phyloP scores from a whole-genome alignment of 495 filamentous ascomycete species.

The Aspergillus avenaceus region DNA sequence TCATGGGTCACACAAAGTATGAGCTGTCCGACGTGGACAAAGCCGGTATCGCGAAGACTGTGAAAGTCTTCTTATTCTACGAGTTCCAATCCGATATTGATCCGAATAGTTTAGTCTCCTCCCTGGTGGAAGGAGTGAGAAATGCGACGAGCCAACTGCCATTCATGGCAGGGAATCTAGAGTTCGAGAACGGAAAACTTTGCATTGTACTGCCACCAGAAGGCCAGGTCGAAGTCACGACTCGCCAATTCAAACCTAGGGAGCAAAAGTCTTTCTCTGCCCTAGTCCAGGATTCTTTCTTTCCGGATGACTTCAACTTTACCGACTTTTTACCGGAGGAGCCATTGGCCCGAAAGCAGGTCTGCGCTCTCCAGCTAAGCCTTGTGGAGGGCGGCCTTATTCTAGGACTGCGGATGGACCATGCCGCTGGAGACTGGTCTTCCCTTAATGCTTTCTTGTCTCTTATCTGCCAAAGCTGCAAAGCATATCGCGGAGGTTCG shows the following conservation, averaged over 20 bases:
- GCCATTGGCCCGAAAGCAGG: conserved; percentile 5
- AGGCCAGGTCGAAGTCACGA: conserved; percentile 7
- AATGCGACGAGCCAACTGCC: conserved; percentile 20
- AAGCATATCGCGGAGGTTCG: conserved; percentile 11
- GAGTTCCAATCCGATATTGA: conserved; percentile 8
- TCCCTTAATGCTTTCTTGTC: conserved; percentile 22
- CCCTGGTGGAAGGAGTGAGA: conserved; percentile 15
- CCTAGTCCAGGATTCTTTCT: conserved; percentile 14
- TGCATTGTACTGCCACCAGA: conserved; percentile 10
- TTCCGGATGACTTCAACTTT: conserved; percentile 10
- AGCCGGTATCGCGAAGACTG: conserved; percentile 11
- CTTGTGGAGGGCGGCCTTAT: conserved; percentile 22
- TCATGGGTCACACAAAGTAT: conserved; percentile 9
- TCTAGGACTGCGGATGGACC: conserved; percentile 16
- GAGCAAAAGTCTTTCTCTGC: conserved; percentile 14
- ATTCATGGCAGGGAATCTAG: conserved; percentile 20
- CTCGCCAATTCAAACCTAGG: conserved; percentile 9
- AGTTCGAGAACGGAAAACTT: conserved; percentile 16
- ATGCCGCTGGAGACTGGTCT: conserved; percentile 23
- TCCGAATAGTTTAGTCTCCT: conserved; percentile 8
- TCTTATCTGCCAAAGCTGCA: conserved; percentile 20
- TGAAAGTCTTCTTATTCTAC: conserved; percentile 20
- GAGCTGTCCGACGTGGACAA: conserved; percentile 23
- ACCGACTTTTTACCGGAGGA: conserved; percentile 10
- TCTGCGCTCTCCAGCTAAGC: conserved; percentile 19